Percentiles rank a stretch among this genome's conserved stretches.
Evolutionary conservation across 768 basidiomycete genomes (phyloP).

Genomic region (Lentinula sp.): DNA sequence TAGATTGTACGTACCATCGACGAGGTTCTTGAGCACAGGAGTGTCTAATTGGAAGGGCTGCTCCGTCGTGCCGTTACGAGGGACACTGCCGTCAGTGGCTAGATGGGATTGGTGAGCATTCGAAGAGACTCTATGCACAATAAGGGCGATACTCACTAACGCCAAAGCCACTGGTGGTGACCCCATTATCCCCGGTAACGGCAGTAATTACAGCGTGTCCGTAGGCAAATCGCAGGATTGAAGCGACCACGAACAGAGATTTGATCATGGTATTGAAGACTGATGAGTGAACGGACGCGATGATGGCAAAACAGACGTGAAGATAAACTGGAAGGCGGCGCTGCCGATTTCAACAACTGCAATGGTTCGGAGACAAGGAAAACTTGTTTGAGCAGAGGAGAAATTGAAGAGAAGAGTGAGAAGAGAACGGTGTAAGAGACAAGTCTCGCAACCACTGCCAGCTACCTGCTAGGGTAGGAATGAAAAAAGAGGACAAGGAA

Average conservation of each 20-base stretch:
- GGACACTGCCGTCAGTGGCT: constrained; percentile 10
- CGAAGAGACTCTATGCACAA: neutral
- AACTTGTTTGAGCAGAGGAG: neutral
- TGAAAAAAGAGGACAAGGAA: neutral
- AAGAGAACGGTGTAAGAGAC: neutral
- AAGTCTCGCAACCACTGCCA: constrained; percentile 5
- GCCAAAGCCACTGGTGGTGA: constrained; percentile 17
- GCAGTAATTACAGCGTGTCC: constrained; percentile 18
- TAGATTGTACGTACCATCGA: constrained; percentile 7
- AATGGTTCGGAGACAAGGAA: neutral
- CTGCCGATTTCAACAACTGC: neutral
- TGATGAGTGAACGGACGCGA: neutral
- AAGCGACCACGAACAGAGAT: constrained; percentile 9
- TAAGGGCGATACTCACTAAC: constrained; percentile 11
- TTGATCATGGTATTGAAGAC: constrained; percentile 11
- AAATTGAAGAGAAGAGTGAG: neutral
- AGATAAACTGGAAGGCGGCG: neutral
- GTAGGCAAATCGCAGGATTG: constrained; percentile 12
- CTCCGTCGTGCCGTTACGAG: constrained; percentile 18
- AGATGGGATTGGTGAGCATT: neutral
- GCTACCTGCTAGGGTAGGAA: constrained; percentile 1
- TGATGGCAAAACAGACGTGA: neutral
- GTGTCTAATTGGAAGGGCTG: constrained; percentile 22
- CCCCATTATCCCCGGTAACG: constrained; percentile 20
- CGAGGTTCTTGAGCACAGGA: constrained; percentile 15